Percentiles rank a stretch among this genome's conserved stretches.
phyloP scores from a whole-genome alignment of 1,139 yeast species.

The Protomyces gravidus region DNA sequence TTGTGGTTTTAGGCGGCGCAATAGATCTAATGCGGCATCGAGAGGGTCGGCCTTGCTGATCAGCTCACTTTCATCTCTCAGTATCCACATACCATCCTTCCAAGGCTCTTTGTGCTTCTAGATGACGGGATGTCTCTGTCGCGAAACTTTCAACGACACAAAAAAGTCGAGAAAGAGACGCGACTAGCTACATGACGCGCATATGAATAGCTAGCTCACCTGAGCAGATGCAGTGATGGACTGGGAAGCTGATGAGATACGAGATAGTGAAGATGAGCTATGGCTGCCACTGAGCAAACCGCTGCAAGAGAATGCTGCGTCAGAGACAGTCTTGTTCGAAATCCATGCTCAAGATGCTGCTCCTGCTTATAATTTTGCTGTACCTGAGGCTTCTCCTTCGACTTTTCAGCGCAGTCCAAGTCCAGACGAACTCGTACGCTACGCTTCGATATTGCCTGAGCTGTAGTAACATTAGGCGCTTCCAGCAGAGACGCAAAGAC shows the following conservation, averaged over 20 bases:
- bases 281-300: constrained; percentile 9
- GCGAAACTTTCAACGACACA: too few species aligned
- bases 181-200: neutral
- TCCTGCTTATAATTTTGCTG: neutral
- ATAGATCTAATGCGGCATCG: constrained; percentile 82
- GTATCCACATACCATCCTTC: neutral
- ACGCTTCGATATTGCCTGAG: neutral
- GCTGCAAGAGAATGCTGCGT: too few species aligned
- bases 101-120: neutral
- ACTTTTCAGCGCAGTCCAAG: constrained; percentile 9
- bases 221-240: constrained; percentile 4
- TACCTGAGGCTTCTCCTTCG: too few species aligned
- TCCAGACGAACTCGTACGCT: constrained; percentile 19
- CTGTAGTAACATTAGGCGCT: neutral
- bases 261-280: constrained; percentile 20
- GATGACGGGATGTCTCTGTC: too few species aligned
- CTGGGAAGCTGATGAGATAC: neutral
- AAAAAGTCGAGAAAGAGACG: neutral
- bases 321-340: too few species aligned
- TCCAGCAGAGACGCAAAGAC: neutral
- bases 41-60: constrained; percentile 53
- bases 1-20: constrained; percentile 81
- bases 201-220: neutral
- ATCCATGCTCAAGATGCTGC: neutral
- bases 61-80: neutral